These are phyloP conservation scores for Debaryomyces subglobosus DNA, from an alignment of 1,139 yeast genomes.

Conservation along the genomic window DNA sequence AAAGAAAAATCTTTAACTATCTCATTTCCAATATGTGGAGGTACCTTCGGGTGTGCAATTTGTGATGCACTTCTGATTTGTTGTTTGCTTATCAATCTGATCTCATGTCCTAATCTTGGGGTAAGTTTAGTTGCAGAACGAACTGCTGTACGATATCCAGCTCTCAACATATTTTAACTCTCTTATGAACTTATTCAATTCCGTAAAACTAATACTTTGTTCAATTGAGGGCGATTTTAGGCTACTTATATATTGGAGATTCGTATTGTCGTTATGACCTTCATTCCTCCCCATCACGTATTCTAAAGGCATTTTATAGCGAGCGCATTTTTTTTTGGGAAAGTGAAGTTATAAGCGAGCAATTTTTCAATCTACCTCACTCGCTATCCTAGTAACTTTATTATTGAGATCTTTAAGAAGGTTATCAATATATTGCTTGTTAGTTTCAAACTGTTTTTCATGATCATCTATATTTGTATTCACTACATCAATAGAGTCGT, in stretches of 20 bases:
- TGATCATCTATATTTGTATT: slow-evolving; percentile 37
- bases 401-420: slow-evolving; percentile 11
- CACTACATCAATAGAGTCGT: slow-evolving; percentile 35
- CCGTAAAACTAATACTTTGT: background rate
- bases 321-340: slow-evolving; percentile 2
- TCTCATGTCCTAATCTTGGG: slow-evolving; percentile 10
- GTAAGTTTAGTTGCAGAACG: slow-evolving; percentile 23
- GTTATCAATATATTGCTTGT: slow-evolving; percentile 23
- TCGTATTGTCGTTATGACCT: slow-evolving; percentile 2
- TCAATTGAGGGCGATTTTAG: background rate
- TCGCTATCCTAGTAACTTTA: background rate
- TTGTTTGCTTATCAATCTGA: slow-evolving; percentile 6
- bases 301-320: slow-evolving; percentile 7
- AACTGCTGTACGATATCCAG: slow-evolving; percentile 24
- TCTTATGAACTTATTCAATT: slow-evolving; percentile 1
- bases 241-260: slow-evolving; percentile 3
- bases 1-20: slow-evolving; percentile 61
- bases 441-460: slow-evolving; percentile 13
- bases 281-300: background rate
- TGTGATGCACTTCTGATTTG: slow-evolving; percentile 41
- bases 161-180: slow-evolving; percentile 29
- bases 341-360: slow-evolving; percentile 9
- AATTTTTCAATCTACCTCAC: background rate
- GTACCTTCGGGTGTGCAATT: slow-evolving; percentile 52
- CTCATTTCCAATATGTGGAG: slow-evolving; percentile 63